Evolutionary conservation across 2,329 filamentous ascomycete species (phyloP).

Genomic region (Teratosphaeria epicoccoides): DNA sequence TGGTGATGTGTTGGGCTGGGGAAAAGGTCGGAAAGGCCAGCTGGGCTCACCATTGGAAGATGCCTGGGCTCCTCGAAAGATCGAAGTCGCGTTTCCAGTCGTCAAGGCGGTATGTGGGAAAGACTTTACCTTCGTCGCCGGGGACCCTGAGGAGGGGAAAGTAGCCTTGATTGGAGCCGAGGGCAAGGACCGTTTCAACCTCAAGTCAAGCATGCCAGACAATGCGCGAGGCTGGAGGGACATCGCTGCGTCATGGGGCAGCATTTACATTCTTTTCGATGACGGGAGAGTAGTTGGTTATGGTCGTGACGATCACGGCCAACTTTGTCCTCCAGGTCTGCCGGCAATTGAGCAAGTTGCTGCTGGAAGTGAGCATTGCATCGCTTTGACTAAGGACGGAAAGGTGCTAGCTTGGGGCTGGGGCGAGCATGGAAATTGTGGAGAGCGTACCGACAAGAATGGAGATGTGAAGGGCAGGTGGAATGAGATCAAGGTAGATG

Average conservation of each 20-base stretch:
- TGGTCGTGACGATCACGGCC: conserved; percentile 79
- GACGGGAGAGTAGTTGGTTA: conserved; percentile 57
- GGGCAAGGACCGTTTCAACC: conserved; percentile 57
- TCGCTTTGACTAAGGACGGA: conserved; percentile 55
- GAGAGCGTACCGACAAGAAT: conserved; percentile 49
- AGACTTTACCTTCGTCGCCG: conserved; percentile 71
- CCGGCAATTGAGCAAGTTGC: conserved; percentile 55
- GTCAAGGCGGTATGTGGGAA: conserved; percentile 63
- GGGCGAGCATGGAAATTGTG: conserved; percentile 97
- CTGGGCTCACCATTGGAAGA: conserved; percentile 50
- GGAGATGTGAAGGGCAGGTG: conserved; percentile 59
- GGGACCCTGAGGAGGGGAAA: conserved; percentile 43
- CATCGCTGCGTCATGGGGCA: conserved; percentile 72
- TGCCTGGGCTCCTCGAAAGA: conserved; percentile 50
- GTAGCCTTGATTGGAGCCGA: conserved; percentile 61
- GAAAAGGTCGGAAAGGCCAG: conserved; percentile 75
- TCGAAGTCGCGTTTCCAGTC: conserved; percentile 53
- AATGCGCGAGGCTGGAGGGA: conserved; percentile 51
- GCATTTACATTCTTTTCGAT: conserved; percentile 57
- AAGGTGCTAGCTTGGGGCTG: conserved; percentile 82
- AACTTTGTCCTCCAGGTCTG: conserved; percentile 56
- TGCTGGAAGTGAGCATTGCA: conserved; percentile 80
- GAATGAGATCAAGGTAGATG: conserved; percentile 51
- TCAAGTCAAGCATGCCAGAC: conserved; percentile 37
- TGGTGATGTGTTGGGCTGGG: conserved; percentile 80